Base-by-base conservation (phyloP, 1,284 basidiomycete species). In the Cryptococcus sp. region DNA sequence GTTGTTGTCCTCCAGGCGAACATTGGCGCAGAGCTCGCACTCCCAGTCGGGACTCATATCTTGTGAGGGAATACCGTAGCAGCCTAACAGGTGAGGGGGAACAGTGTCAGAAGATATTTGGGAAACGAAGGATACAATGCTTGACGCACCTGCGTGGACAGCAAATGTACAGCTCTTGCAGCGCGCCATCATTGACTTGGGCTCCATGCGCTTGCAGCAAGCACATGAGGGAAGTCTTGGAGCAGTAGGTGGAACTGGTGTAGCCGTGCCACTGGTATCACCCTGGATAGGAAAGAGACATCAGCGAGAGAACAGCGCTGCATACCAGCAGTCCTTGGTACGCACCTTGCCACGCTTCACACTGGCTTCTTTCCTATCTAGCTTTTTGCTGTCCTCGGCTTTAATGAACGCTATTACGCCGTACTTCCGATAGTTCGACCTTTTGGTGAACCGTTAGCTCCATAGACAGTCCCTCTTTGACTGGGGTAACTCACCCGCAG, bases 21-120 rank as follows among this genome's bases (percentile, higher is more conserved):
- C 85, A 68, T 93, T 93, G 64, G 84, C 81, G 71, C 91, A 94
- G 46, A 92, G 76, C 57, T 93, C 91, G 71, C 91, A 94, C 36
- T 84, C 78, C 91, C 91, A 94, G 2, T 82, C 79, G 33, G 89
- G 85, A 20, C 83, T 78, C 20, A 82, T 73, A 6, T 81, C 78
- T 39, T 85, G 82, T 51, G 87, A 83, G 9, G 83, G 80, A 37
- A 84, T 78, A 23, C 85, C 86, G 50, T 91, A 91, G 65, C 85
- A 87, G 24, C 82, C 81, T 65, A 83, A 84, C 5, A 9, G 28
- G 28, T 36, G 15, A 21, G 9, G 21, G n/a, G 33, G 23, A 15
- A 8, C 24, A 43, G 52, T 13, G 28, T 57, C 35, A 60, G 56
- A 15, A 21, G 11, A 11, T 12, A n/a, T 18, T 8, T 39, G n/a